Conservation (phyloP, 1,284 basidiomycete species). For the Leccinum fuscescens region DNA sequence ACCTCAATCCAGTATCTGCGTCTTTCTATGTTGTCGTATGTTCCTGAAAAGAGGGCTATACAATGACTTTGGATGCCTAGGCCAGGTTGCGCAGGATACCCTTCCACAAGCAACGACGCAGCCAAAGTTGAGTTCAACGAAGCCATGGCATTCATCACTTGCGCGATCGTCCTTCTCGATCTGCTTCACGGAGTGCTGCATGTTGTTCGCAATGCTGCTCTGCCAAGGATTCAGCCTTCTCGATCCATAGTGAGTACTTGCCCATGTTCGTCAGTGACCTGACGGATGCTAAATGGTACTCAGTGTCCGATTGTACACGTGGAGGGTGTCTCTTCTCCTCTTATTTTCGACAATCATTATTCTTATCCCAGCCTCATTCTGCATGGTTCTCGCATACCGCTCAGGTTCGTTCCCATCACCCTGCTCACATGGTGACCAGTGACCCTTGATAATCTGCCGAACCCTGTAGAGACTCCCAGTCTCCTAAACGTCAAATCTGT, state of each 20-base stretch:
- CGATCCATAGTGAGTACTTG: slow-evolving; percentile 45
- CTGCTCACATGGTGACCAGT: not conserved
- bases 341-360: slow-evolving; percentile 58
- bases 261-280: not conserved
- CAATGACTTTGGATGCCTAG: slow-evolving; percentile 50
- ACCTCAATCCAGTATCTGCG: slow-evolving; percentile 33
- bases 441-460: slow-evolving; percentile 1
- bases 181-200: slow-evolving; percentile 68
- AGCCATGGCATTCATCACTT: slow-evolving; percentile 50
- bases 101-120: slow-evolving; percentile 44
- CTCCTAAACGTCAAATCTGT: slow-evolving; percentile 24
- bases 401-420: slow-evolving; percentile 19
- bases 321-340: slow-evolving; percentile 58
- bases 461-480: slow-evolving; percentile 25
- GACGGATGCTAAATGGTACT: not conserved
- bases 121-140: slow-evolving; percentile 27
- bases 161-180: slow-evolving; percentile 58
- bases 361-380: slow-evolving; percentile 59
- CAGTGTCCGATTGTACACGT: slow-evolving; percentile 59
- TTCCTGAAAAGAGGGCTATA: slow-evolving; percentile 56
- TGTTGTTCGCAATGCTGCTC: slow-evolving; percentile 65
- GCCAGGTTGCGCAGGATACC: slow-evolving; percentile 34
- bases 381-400: slow-evolving; percentile 54
- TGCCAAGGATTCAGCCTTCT: slow-evolving; percentile 58
- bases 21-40: slow-evolving; percentile 55